Evolutionary conservation across 2,329 filamentous ascomycete species (phyloP).

Genomic region (Teratosphaeria gauchensis): DNA sequence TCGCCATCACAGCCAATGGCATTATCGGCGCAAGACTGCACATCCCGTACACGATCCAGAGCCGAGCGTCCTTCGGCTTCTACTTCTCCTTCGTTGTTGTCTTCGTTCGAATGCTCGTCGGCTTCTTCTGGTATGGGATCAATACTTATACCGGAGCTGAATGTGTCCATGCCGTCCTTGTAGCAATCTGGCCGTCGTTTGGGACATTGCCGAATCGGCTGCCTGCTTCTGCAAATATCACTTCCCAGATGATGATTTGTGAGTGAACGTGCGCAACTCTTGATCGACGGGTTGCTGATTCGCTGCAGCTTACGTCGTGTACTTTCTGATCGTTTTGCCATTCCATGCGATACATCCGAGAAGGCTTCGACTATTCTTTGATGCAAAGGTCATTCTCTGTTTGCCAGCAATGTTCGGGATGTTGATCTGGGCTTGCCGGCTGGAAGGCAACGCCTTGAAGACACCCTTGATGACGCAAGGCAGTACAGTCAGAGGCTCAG

Average conservation of each 20-base stretch:
- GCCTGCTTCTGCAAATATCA: slow-evolving; percentile 13
- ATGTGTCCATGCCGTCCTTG: slow-evolving; percentile 19
- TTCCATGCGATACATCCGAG: not conserved
- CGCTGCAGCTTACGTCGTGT: not conserved
- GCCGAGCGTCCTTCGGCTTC: slow-evolving; percentile 20
- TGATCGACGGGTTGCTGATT: not conserved
- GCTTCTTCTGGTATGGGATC: slow-evolving; percentile 28
- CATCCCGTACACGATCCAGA: slow-evolving; percentile 21
- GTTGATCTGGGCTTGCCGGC: slow-evolving; percentile 9
- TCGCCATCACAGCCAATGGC: slow-evolving; percentile 11
- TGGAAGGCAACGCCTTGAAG: slow-evolving; percentile 12
- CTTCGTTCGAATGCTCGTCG: slow-evolving; percentile 25
- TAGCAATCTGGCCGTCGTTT: slow-evolving; percentile 16
- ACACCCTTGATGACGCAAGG: slow-evolving; percentile 14
- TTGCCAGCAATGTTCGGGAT: slow-evolving; percentile 15
- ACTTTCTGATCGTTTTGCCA: not conserved
- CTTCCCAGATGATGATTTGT: slow-evolving; percentile 11
- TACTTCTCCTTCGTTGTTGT: slow-evolving; percentile 15
- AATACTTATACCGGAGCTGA: slow-evolving; percentile 23
- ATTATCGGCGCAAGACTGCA: slow-evolving; percentile 18
- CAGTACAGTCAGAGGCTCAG: slow-evolving; percentile 14
- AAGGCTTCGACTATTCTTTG: slow-evolving; percentile 15
- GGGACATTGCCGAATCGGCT: slow-evolving; percentile 8
- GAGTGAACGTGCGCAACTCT: not conserved
- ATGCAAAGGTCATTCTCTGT: slow-evolving; percentile 11